phyloP scores from a whole-genome alignment of 2,329 filamentous ascomycete species.

The Fusarium sp. region DNA sequence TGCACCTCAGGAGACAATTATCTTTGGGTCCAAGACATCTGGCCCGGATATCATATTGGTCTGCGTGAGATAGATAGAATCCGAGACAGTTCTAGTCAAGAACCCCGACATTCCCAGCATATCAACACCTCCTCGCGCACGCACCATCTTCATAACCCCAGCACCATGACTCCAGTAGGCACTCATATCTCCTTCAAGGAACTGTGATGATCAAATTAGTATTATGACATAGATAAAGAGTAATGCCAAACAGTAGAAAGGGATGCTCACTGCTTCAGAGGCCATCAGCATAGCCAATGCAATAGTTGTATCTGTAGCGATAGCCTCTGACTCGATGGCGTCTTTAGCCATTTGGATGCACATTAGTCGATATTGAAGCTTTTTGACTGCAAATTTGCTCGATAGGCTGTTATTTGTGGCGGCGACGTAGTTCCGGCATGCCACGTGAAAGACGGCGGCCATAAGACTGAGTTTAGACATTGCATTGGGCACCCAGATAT shows the following conservation, averaged over 20 bases:
- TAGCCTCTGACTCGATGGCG: neutral
- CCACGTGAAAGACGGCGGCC: conserved; percentile 26
- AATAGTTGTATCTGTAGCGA: conserved; percentile 11
- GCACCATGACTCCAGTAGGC: neutral
- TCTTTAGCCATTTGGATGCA: conserved; percentile 13
- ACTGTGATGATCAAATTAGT: neutral
- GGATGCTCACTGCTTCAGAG: conserved; percentile 4
- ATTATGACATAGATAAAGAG: accelerated
- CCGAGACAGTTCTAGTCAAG: conserved; percentile 5
- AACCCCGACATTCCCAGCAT: conserved; percentile 15
- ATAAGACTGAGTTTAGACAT: conserved; percentile 23
- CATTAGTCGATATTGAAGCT: conserved; percentile 2
- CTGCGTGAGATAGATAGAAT: neutral
- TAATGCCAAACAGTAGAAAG: neutral
- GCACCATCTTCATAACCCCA: conserved; percentile 18
- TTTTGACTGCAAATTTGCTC: neutral
- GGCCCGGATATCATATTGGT: neutral
- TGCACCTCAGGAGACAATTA: neutral
- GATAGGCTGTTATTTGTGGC: conserved; percentile 10
- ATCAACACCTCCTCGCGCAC: neutral
- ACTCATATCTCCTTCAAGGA: conserved; percentile 12
- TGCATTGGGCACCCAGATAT: conserved; percentile 22
- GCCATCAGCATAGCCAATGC: conserved; percentile 10
- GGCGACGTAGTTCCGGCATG: conserved; percentile 27
- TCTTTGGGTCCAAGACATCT: neutral